A percentile compares a stretch with the other conserved stretches of the same genome.
Evolutionary conservation across 129 eudicot genomes (phyloP).

Genomic region (Silybum marianum): DNA sequence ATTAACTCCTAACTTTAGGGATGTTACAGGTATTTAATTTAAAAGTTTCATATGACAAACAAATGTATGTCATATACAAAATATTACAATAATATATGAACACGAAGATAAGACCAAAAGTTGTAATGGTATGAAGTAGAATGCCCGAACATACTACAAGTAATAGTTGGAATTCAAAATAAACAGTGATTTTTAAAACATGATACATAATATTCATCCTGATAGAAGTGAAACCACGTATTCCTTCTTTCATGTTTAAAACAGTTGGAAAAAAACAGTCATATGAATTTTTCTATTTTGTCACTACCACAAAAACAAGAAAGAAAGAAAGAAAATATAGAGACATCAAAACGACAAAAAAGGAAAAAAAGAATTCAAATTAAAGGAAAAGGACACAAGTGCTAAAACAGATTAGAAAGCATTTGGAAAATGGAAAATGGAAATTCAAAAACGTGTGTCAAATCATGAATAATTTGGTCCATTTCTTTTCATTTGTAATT

Average conservation of each 20-base stretch:
- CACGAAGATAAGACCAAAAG: too few relatives aligned
- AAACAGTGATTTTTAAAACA: background rate
- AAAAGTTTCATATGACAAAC: too few relatives aligned
- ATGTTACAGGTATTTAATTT: too few relatives aligned
- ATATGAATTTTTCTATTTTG: constrained; percentile 3
- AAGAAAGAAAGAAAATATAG: constrained; percentile 9
- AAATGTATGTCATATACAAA: too few relatives aligned
- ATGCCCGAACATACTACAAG: too few relatives aligned
- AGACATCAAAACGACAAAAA: background rate
- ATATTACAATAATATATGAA: too few relatives aligned
- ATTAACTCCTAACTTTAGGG: too few relatives aligned
- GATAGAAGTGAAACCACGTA: background rate
- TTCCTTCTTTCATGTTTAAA: background rate
- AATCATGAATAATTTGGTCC: background rate
- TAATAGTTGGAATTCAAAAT: background rate
- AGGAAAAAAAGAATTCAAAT: background rate
- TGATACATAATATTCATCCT: too few relatives aligned
- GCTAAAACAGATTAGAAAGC: constrained; percentile 19
- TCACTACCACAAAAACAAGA: constrained; percentile 2
- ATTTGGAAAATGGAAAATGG: background rate
- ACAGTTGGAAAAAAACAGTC: background rate
- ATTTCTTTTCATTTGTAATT: background rate
- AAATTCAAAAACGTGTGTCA: background rate
- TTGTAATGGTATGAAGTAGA: too few relatives aligned
- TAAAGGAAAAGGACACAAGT: constrained; percentile 19